phyloP scores from a whole-genome alignment of 495 filamentous ascomycete genomes.

The Beverwykella pulmonaria region DNA sequence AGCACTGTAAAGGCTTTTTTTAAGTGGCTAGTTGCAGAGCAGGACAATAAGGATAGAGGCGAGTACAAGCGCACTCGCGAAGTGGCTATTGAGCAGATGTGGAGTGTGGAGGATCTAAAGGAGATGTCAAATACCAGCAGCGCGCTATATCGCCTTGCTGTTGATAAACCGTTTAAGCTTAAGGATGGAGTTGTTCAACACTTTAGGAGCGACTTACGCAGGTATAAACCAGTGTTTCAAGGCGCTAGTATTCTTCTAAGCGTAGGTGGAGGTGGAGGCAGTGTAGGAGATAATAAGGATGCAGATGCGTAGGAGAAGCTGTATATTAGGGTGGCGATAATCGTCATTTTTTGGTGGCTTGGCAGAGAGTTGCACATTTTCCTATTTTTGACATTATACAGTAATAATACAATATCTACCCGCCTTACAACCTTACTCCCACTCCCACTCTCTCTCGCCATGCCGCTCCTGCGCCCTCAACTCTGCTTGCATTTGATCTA shows the following conservation, averaged over 20 bases:
- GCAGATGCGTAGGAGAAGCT: not conserved
- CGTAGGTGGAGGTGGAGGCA: not conserved
- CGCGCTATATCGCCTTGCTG: not conserved
- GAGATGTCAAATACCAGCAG: not conserved
- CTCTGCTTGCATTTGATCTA: not conserved
- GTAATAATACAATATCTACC: too few relatives aligned
- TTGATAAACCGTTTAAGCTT: not conserved
- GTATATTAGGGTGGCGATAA: too few relatives aligned
- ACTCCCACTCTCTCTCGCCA: too few relatives aligned
- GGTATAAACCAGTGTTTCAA: not conserved
- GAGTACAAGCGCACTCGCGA: not conserved
- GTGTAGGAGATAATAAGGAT: not conserved
- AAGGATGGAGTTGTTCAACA: constrained; percentile 3
- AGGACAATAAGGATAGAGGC: not conserved
- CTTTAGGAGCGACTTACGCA: not conserved
- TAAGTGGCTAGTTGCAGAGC: not conserved
- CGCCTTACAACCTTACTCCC: not conserved
- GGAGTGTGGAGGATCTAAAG: not conserved
- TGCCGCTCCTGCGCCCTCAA: not conserved
- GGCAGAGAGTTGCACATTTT: too few relatives aligned
- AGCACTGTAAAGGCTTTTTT: not conserved
- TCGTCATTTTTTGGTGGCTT: too few relatives aligned
- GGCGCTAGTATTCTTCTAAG: not conserved
- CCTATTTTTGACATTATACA: too few relatives aligned
- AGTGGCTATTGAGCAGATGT: not conserved